phyloP scores from a whole-genome alignment of 805 yeast species.

The Saturnispora dispora region DNA sequence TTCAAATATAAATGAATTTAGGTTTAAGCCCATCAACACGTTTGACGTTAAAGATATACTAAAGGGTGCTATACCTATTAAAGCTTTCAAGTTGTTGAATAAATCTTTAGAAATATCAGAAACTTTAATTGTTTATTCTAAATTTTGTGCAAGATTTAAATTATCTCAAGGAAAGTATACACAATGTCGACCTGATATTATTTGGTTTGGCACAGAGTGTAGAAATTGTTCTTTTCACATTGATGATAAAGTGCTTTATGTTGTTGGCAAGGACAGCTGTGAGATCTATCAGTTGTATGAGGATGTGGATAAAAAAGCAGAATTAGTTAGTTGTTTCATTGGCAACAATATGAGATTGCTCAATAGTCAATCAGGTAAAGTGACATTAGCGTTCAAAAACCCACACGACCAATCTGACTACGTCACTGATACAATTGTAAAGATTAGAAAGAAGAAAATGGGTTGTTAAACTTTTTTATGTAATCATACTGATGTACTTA shows the following conservation, averaged over 20 bases:
- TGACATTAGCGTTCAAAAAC: constrained; percentile 14
- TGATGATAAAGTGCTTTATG: constrained; percentile 18
- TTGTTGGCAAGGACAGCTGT: constrained; percentile 18
- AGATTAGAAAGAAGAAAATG: constrained; percentile 1
- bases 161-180: constrained; percentile 17
- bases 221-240: constrained; percentile 23
- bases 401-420: constrained; percentile 1
- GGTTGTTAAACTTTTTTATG: neutral
- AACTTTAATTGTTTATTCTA: constrained; percentile 23
- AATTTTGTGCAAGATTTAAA: constrained; percentile 22
- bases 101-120: constrained; percentile 17
- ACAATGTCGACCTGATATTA: constrained; percentile 21
- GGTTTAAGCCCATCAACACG: constrained; percentile 20
- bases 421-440: constrained; percentile 3
- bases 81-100: constrained; percentile 20
- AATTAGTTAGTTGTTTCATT: constrained; percentile 19
- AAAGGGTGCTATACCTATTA: constrained; percentile 22
- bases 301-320: constrained; percentile 16
- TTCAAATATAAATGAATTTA: constrained; percentile 22
- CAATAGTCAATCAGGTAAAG: constrained; percentile 23
- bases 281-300: constrained; percentile 23
- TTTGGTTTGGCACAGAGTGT: constrained; percentile 22
- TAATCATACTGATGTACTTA: neutral
- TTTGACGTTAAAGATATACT: constrained; percentile 21
- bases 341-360: constrained; percentile 20